A percentile compares a stretch with the other conserved stretches of the same genome.
Evolutionary conservation across 495 filamentous ascomycete genomes (phyloP).

Genomic region (Penicillium lividum): DNA sequence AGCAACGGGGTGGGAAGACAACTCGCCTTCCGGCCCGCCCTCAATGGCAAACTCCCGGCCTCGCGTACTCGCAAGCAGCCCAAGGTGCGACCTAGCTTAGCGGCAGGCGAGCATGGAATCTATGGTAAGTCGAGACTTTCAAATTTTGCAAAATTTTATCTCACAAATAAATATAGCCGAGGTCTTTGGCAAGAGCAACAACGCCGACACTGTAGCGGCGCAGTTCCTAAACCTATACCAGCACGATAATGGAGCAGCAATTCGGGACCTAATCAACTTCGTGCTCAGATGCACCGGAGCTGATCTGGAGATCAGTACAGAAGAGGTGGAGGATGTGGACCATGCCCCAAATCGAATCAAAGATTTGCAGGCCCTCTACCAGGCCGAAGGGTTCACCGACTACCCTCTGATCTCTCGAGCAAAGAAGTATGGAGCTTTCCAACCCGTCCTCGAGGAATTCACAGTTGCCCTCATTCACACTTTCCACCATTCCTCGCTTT

Average conservation of each 20-base stretch:
- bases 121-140: conserved; percentile 61
- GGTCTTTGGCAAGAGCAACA: conserved; percentile 72
- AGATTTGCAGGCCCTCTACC: conserved; percentile 80
- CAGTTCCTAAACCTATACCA: conserved; percentile 79
- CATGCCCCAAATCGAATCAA: conserved; percentile 65
- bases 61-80: conserved; percentile 54
- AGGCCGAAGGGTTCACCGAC: conserved; percentile 76
- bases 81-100: conserved; percentile 63
- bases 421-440: conserved; percentile 71
- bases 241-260: conserved; percentile 61
- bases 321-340: conserved; percentile 86
- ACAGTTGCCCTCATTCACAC: conserved; percentile 70
- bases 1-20: conserved; percentile 57
- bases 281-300: conserved; percentile 82
- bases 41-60: conserved; percentile 42
- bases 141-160: not conserved
- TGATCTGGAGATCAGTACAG: conserved; percentile 65
- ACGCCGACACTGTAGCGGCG: conserved; percentile 72
- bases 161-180: conserved; percentile 56
- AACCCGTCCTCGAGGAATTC: conserved; percentile 72
- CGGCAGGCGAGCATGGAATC: conserved; percentile 65
- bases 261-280: conserved; percentile 86
- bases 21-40: conserved; percentile 50
- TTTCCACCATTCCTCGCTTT: conserved; percentile 68
- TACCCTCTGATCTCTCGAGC: conserved; percentile 89